Conservation (phyloP, 1,284 basidiomycete genomes). For the Gastroboletus turbinatus region DNA sequence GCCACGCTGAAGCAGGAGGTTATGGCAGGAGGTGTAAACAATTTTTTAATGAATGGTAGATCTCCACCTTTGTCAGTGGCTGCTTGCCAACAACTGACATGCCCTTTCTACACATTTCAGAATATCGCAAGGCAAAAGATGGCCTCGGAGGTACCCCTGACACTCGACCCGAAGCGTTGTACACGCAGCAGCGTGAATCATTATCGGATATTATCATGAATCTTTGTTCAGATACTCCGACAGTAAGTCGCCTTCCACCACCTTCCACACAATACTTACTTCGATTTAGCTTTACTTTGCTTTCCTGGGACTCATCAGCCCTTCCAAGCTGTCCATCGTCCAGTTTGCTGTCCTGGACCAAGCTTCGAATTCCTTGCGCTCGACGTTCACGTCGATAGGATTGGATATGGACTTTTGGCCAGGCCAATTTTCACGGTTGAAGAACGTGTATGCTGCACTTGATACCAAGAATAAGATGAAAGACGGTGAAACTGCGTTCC, state of each 20-base stretch:
- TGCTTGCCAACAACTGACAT: background rate
- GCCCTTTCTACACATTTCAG: conserved; percentile 16
- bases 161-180: conserved; percentile 22
- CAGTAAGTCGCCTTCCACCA: conserved; percentile 18
- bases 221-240: conserved; percentile 33
- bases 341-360: conserved; percentile 37
- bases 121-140: conserved; percentile 33
- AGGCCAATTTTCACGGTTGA: conserved; percentile 12
- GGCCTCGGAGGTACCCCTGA: conserved; percentile 30
- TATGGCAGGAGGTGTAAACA: conserved; percentile 32
- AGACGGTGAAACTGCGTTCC: conserved; percentile 24
- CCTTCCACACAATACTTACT: background rate
- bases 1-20: conserved; percentile 33
- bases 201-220: conserved; percentile 17
- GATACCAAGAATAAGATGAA: conserved; percentile 20
- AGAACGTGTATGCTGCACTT: conserved; percentile 19
- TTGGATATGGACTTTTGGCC: conserved; percentile 9
- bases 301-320: conserved; percentile 32
- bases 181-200: conserved; percentile 9
- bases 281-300: conserved; percentile 36
- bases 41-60: conserved; percentile 33
- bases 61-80: background rate
- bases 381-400: conserved; percentile 16
- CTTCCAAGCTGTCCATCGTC: conserved; percentile 35
- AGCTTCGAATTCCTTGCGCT: conserved; percentile 26